phyloP scores from a whole-genome alignment of 768 basidiomycete genomes.

The Clitopilus passeckerianus region DNA sequence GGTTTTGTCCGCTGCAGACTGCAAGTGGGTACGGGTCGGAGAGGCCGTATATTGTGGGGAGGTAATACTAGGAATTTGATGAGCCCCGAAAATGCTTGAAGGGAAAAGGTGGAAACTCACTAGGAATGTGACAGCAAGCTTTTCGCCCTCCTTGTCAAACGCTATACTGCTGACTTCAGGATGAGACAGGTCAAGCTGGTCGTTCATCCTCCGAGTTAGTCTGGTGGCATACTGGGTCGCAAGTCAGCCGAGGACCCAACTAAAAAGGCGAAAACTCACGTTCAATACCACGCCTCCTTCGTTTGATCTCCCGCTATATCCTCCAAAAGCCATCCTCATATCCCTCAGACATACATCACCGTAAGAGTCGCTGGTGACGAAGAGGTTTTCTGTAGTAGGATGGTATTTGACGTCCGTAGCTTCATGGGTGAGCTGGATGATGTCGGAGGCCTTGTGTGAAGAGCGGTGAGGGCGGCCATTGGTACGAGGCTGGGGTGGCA shows the following conservation, averaged over 20 bases:
- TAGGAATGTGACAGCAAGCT: conserved; percentile 61
- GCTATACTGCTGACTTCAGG: conserved; percentile 66
- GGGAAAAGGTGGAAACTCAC: conserved; percentile 31
- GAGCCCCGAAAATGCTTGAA: not conserved
- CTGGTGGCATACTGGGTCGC: conserved; percentile 33
- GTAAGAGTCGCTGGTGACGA: conserved; percentile 55
- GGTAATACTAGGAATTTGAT: conserved; percentile 43
- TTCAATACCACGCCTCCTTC: conserved; percentile 48
- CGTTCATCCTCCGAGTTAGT: conserved; percentile 32
- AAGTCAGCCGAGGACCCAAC: not conserved
- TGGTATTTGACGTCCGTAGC: conserved; percentile 66
- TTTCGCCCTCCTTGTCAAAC: conserved; percentile 66
- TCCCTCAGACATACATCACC: conserved; percentile 68
- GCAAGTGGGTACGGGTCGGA: conserved; percentile 69
- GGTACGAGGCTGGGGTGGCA: conserved; percentile 4
- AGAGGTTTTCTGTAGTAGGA: conserved; percentile 63
- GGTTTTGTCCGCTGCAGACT: conserved; percentile 53
- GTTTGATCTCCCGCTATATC: conserved; percentile 32
- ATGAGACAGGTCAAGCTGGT: conserved; percentile 32
- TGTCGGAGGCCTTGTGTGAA: conserved; percentile 37
- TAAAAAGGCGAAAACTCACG: conserved; percentile 23
- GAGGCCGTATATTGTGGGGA: conserved; percentile 66
- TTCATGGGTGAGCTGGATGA: conserved; percentile 47
- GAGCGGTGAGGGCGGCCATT: conserved; percentile 9
- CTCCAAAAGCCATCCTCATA: conserved; percentile 68